These are phyloP conservation scores for Fragaria iinumae DNA, from an alignment of 306 rosid genomes.

Conservation along the genomic window DNA sequence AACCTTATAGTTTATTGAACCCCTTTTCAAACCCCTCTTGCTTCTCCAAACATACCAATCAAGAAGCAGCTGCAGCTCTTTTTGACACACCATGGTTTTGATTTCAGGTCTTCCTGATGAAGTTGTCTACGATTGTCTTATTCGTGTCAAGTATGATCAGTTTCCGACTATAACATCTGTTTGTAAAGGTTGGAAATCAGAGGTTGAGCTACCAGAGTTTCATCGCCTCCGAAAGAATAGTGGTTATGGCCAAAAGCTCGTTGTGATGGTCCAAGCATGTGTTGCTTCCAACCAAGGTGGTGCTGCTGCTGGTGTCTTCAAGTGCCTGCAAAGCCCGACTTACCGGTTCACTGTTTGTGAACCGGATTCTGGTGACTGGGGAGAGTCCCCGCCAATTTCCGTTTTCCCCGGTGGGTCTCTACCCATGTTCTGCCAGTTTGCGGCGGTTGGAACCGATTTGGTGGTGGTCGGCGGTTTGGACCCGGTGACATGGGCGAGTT, in stretches of 20 bases:
- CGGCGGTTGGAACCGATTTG: slow-evolving; percentile 48
- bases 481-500: slow-evolving; percentile 54
- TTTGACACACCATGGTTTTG: slow-evolving; percentile 41
- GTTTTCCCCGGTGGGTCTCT: slow-evolving; percentile 32
- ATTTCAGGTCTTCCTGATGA: slow-evolving; percentile 74
- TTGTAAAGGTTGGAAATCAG: slow-evolving; percentile 50
- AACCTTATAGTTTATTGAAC: not conserved
- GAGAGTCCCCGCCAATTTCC: slow-evolving; percentile 41
- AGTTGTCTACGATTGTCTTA: slow-evolving; percentile 53
- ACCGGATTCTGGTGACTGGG: slow-evolving; percentile 47
- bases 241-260: slow-evolving; percentile 41
- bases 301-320: slow-evolving; percentile 3
- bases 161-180: slow-evolving; percentile 44
- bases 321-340: slow-evolving; percentile 32
- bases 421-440: slow-evolving; percentile 65
- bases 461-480: slow-evolving; percentile 80
- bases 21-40: not conserved
- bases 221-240: slow-evolving; percentile 34
- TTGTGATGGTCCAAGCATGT: slow-evolving; percentile 53
- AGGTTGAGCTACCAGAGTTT: slow-evolving; percentile 59
- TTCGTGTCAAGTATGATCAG: slow-evolving; percentile 41
- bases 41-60: not conserved
- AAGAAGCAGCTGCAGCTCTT: not conserved
- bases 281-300: slow-evolving; percentile 21
- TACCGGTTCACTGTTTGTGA: slow-evolving; percentile 47